phyloP scores from a whole-genome alignment of 2,329 filamentous ascomycete genomes.

The Xylaria sp. region DNA sequence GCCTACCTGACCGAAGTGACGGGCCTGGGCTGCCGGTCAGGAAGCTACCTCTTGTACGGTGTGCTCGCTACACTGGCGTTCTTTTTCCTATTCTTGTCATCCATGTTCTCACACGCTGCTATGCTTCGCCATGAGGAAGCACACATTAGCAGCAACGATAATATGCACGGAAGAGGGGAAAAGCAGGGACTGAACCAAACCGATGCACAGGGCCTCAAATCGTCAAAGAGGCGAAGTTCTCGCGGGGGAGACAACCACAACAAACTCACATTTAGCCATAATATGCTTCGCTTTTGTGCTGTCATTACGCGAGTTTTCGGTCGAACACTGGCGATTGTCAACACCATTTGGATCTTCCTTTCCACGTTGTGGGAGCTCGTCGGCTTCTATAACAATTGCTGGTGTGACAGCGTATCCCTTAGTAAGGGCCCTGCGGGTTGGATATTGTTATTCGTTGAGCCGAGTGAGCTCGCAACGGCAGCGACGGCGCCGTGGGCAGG shows the following conservation, averaged over 20 bases:
- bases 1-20: conserved; percentile 27
- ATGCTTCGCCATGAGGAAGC: conserved; percentile 22
- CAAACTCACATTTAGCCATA: background rate
- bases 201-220: background rate
- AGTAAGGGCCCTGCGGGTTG: conserved; percentile 23
- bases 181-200: background rate
- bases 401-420: conserved; percentile 26
- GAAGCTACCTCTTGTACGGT: conserved; percentile 30
- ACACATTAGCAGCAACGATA: background rate
- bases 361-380: conserved; percentile 30
- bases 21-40: conserved; percentile 31
- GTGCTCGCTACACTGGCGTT: conserved; percentile 16
- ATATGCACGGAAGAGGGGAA: background rate
- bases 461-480: conserved; percentile 1
- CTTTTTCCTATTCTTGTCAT: conserved; percentile 23
- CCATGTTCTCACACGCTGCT: conserved; percentile 28
- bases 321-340: conserved; percentile 20
- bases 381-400: conserved; percentile 34
- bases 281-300: conserved; percentile 18
- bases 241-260: background rate
- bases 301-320: conserved; percentile 23
- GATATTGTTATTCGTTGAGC: conserved; percentile 28
- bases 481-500: conserved; percentile 21
- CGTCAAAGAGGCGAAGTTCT: background rate
- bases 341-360: conserved; percentile 28